phyloP scores from a whole-genome alignment of 2,329 filamentous ascomycete genomes.

The Tolypocladium guangdongense region DNA sequence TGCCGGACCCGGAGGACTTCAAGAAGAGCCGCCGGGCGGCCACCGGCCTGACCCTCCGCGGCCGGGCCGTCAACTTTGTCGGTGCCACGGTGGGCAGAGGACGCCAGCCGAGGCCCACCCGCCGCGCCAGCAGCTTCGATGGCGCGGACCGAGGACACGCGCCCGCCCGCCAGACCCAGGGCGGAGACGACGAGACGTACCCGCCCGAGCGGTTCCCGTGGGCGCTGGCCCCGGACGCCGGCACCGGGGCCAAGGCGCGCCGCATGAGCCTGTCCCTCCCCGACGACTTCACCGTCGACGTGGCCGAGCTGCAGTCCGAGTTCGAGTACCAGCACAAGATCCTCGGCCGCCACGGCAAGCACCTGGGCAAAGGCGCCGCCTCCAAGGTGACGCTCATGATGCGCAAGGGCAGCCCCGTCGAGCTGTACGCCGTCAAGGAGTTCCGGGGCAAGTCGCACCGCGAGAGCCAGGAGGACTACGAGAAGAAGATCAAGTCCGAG shows the following conservation, averaged over 20 bases:
- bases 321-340: constrained; percentile 62
- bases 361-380: constrained; percentile 71
- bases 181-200: constrained; percentile 15
- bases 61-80: constrained; percentile 37
- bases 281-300: constrained; percentile 63
- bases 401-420: constrained; percentile 51
- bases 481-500: constrained; percentile 85
- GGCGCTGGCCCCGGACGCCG: constrained; percentile 54
- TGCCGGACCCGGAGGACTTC: constrained; percentile 35
- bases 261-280: constrained; percentile 64
- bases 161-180: constrained; percentile 7
- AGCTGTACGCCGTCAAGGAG: constrained; percentile 78
- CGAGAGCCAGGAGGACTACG: constrained; percentile 65
- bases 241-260: constrained; percentile 68
- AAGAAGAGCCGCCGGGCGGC: constrained; percentile 38
- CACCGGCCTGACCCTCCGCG: constrained; percentile 39
- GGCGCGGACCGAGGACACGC: constrained; percentile 18
- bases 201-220: constrained; percentile 38
- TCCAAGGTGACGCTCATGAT: constrained; percentile 75
- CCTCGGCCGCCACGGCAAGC: constrained; percentile 60
- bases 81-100: constrained; percentile 14
- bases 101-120: constrained; percentile 12
- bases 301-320: constrained; percentile 56
- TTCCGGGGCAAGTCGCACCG: constrained; percentile 62
- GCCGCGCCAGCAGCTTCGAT: constrained; percentile 41